Percentiles rank a stretch among this genome's conserved stretches.
phyloP scores from a whole-genome alignment of 495 filamentous ascomycete genomes.

The Tetracladium marchalianum region DNA sequence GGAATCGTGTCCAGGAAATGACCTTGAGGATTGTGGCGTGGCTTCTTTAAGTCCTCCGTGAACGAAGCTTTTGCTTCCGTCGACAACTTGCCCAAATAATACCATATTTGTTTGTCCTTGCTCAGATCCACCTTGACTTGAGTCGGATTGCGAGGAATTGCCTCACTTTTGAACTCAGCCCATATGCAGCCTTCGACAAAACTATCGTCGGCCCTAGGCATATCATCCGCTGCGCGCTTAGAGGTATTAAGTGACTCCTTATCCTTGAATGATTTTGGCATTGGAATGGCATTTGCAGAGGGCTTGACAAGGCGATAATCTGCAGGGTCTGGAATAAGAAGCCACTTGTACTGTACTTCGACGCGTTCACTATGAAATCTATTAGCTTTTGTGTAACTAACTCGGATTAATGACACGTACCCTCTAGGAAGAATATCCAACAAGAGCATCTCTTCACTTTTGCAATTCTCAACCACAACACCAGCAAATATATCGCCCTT shows the following conservation, averaged over 20 bases:
- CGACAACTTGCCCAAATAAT: conserved; percentile 77
- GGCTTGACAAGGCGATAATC: conserved; percentile 56
- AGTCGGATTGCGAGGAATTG: conserved; percentile 34
- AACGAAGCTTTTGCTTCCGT: conserved; percentile 91
- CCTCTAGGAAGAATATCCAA: conserved; percentile 82
- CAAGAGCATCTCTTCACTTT: conserved; percentile 62
- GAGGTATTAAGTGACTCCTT: conserved; percentile 47
- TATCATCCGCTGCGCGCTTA: conserved; percentile 44
- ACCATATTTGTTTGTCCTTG: conserved; percentile 71
- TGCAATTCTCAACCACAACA: conserved; percentile 76
- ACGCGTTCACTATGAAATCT: conserved; percentile 37
- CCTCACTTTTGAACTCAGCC: conserved; percentile 69
- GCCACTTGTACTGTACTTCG: conserved; percentile 72
- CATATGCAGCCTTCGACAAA: conserved; percentile 62
- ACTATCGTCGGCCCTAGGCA: conserved; percentile 56
- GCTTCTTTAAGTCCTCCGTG: conserved; percentile 64
- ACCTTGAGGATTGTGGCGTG: conserved; percentile 42
- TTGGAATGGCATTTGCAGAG: conserved; percentile 44
- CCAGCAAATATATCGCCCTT: conserved; percentile 85
- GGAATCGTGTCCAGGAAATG: conserved; percentile 55
- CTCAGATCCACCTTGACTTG: conserved; percentile 55
- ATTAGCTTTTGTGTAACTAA: conserved; percentile 1
- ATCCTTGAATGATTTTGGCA: conserved; percentile 43
- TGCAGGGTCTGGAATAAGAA: conserved; percentile 54
- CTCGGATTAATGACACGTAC: conserved; percentile 40